Base-by-base conservation (phyloP, 345 rosid genomes). In the Sonneratia alba region DNA sequence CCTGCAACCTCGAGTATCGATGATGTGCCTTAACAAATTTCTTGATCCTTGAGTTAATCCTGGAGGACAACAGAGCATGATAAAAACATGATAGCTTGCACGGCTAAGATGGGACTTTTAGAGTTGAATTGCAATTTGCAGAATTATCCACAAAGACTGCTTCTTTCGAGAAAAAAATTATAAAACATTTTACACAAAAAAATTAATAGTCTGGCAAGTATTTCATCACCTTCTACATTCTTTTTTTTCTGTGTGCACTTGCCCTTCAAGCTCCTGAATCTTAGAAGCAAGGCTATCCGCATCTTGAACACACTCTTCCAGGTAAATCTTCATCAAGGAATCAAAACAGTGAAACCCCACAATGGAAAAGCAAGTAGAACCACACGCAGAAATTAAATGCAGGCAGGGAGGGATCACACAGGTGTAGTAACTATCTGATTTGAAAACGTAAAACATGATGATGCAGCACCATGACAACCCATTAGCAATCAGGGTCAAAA, bases 21-120 rank as follows among this genome's bases (percentile, higher is more conserved):
- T 84, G 88, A 80, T 92, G 84, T 59, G 85, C 88, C 84, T 83
- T 88, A 74, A 89, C 80, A 73, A 90, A 89, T 81, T 88, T 96
- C 84, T 87, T 91, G 72, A 87, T 81, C 82, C 81, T 92, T 68
- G 89, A 90, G 78, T 80, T 77, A 70, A 81, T 81, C 89, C 99
- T 96, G 87, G 68, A 82, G 71, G 75, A 75, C 37, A 67, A 49
- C 68, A 47, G 59, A 63, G 67, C 75, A 68, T 0, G 38, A 69
- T 63, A 69, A 73, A 71, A 65, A 42, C 15, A 47, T 47, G 51
- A 21, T 22, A 57, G 11, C 45, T 42, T 4, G 21, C 9, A 32
- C 36, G 24, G 18, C 7, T 34, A 62, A 62, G 38, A 13, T 47
- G 15, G 51, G 15, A 47, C 13, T 47, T 47, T 9, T 9, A 42